These are phyloP conservation scores for Gloeopeniophorella convolvens DNA, from an alignment of 768 basidiomycete genomes.

Conservation along the genomic window DNA sequence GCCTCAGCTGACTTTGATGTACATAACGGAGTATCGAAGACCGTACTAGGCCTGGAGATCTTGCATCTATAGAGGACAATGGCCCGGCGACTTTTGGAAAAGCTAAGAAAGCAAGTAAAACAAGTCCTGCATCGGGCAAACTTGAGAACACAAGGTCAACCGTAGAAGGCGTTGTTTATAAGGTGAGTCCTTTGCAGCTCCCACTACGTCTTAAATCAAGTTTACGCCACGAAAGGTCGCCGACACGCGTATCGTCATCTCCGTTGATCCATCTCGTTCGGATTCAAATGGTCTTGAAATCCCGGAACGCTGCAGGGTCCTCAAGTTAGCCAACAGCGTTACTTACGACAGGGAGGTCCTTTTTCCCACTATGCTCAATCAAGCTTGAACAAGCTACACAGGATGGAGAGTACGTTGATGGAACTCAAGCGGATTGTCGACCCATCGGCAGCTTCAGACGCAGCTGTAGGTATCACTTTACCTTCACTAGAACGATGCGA, in stretches of 20 bases:
- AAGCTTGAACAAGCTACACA: conserved; percentile 25
- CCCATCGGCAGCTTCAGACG: conserved; percentile 16
- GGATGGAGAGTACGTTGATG: conserved; percentile 83
- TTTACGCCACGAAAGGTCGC: conserved; percentile 48
- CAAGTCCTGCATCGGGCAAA: conserved; percentile 35
- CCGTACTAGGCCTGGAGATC: conserved; percentile 67
- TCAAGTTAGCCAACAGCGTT: conserved; percentile 89
- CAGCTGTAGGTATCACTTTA: conserved; percentile 1
- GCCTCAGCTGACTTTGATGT: background rate
- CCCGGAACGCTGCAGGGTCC: conserved; percentile 75
- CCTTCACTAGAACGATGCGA: too few relatives aligned
- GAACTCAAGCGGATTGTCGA: conserved; percentile 46
- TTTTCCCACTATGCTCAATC: background rate
- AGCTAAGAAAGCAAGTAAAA: conserved; percentile 39
- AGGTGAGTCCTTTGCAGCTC: conserved; percentile 39
- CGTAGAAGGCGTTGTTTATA: conserved; percentile 82
- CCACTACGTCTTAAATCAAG: background rate
- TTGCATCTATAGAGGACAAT: conserved; percentile 79
- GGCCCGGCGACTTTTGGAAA: conserved; percentile 34
- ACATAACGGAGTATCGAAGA: background rate
- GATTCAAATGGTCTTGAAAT: conserved; percentile 63
- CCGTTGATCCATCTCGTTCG: conserved; percentile 59
- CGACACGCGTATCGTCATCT: conserved; percentile 74
- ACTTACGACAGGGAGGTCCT: conserved; percentile 72
- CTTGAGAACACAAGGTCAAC: conserved; percentile 24